Percentiles rank a stretch among this genome's conserved stretches.
phyloP scores from a whole-genome alignment of 345 rosid genomes.

The Adansonia digitata region DNA sequence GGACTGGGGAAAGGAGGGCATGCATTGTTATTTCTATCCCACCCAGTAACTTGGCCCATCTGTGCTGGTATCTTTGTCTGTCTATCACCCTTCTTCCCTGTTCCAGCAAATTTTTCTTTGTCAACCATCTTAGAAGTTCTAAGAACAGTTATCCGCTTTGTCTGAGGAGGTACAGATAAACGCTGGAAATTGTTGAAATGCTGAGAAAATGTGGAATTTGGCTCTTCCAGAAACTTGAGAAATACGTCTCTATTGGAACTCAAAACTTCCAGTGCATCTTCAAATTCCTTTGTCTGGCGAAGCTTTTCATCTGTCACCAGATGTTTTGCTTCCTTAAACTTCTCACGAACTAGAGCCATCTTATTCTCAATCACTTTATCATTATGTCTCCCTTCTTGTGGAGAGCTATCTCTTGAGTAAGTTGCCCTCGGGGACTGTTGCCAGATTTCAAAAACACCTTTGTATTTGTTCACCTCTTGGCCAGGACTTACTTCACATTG shows the following conservation, averaged over 20 bases:
- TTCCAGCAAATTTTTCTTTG: constrained; percentile 39
- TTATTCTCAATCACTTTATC: constrained; percentile 38
- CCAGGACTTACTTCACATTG: constrained; percentile 25
- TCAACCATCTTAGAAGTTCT: constrained; percentile 77
- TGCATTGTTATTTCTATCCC: constrained; percentile 41
- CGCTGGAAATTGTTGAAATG: constrained; percentile 47
- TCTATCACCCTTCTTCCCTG: constrained; percentile 44
- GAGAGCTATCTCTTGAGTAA: constrained; percentile 39
- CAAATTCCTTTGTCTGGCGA: constrained; percentile 75
- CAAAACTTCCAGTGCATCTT: constrained; percentile 75
- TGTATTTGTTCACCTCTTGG: constrained; percentile 40
- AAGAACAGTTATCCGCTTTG: constrained; percentile 83
- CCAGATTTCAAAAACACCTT: constrained; percentile 67
- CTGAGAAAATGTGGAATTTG: constrained; percentile 62
- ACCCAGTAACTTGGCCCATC: constrained; percentile 32
- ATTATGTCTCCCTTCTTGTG: constrained; percentile 36
- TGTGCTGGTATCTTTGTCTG: constrained; percentile 38
- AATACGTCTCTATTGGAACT: constrained; percentile 76
- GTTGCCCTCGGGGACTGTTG: constrained; percentile 43
- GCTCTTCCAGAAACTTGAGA: constrained; percentile 70
- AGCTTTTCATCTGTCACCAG: constrained; percentile 71
- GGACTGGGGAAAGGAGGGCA: constrained; percentile 38
- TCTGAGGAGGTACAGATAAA: constrained; percentile 57
- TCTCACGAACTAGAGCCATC: constrained; percentile 80
- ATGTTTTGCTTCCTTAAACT: constrained; percentile 79